These are phyloP conservation scores for Pythium phragmiticola DNA, from an alignment of 352 stramenopile species.

Conservation along the genomic window DNA sequence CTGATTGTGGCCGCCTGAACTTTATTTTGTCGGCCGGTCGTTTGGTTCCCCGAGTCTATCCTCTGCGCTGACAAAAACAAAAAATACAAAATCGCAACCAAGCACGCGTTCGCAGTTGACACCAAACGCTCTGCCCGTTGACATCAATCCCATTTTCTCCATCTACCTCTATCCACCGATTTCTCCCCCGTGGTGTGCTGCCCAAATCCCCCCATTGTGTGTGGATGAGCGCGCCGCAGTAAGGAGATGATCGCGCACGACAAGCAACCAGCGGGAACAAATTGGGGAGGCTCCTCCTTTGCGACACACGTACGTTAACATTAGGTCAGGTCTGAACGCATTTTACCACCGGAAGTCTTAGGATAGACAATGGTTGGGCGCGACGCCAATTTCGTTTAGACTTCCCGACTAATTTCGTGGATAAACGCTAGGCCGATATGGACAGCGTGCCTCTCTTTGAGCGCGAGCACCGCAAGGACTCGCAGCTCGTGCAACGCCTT, in stretches of 20 bases:
- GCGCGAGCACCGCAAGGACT: constrained; percentile 83
- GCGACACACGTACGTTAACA: constrained; percentile 25
- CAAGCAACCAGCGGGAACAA: constrained; percentile 31
- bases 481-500: constrained; percentile 77
- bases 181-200: constrained; percentile 15
- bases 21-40: constrained; percentile 21
- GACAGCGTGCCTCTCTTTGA: constrained; percentile 84
- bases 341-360: background rate
- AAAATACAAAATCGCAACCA: constrained; percentile 7
- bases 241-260: constrained; percentile 38
- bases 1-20: constrained; percentile 14
- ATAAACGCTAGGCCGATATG: constrained; percentile 57
- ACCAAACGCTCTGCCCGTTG: constrained; percentile 1
- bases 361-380: background rate
- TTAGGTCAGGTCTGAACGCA: background rate
- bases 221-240: constrained; percentile 30
- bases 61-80: constrained; percentile 15
- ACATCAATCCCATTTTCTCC: constrained; percentile 1
- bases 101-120: background rate
- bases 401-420: constrained; percentile 1
- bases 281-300: constrained; percentile 29
- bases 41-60: constrained; percentile 7
- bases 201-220: constrained; percentile 9
- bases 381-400: background rate
- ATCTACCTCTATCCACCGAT: constrained; percentile 9